Evolutionary conservation across 805 yeast species (phyloP).

Genomic region (Clavispora santaluciae): DNA sequence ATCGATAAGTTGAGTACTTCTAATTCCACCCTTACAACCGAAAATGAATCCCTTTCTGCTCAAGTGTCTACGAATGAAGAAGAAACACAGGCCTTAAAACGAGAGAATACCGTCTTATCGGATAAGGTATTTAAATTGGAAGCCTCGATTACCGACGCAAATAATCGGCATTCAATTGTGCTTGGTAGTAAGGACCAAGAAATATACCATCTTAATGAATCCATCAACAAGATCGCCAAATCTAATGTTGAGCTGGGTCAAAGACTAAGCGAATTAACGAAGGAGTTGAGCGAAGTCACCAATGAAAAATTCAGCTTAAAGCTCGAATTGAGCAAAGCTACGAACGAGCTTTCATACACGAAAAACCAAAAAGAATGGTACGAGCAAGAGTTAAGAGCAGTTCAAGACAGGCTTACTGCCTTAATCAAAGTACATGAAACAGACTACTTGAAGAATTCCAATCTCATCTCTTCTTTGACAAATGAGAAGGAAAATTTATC

Average conservation of each 20-base stretch:
- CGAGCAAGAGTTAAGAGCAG: constrained; percentile 31
- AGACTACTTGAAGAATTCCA: constrained; percentile 27
- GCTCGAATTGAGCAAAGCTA: constrained; percentile 29
- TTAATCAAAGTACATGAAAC: constrained; percentile 35
- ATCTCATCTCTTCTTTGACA: constrained; percentile 23
- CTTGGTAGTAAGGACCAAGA: constrained; percentile 19
- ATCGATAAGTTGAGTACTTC: constrained; percentile 17
- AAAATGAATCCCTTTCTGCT: constrained; percentile 12
- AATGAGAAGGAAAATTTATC: constrained; percentile 28
- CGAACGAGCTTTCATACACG: constrained; percentile 31
- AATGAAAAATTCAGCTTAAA: constrained; percentile 34
- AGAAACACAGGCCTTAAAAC: constrained; percentile 12
- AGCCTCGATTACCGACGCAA: constrained; percentile 9
- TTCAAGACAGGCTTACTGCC: constrained; percentile 35
- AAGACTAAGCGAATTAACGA: constrained; percentile 29
- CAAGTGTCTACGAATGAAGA: constrained; percentile 9
- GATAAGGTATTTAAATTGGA: constrained; percentile 16
- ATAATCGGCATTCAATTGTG: constrained; percentile 1
- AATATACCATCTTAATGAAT: constrained; percentile 23
- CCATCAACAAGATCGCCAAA: constrained; percentile 25
- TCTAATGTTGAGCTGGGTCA: constrained; percentile 34
- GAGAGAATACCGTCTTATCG: constrained; percentile 12
- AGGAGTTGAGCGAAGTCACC: constrained; percentile 32
- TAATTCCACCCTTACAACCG: constrained; percentile 17
- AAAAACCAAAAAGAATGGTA: constrained; percentile 37